Percentiles rank a stretch among this genome's conserved stretches.
Conservation (phyloP, 768 basidiomycete genomes). For the Galerina sulciceps region DNA sequence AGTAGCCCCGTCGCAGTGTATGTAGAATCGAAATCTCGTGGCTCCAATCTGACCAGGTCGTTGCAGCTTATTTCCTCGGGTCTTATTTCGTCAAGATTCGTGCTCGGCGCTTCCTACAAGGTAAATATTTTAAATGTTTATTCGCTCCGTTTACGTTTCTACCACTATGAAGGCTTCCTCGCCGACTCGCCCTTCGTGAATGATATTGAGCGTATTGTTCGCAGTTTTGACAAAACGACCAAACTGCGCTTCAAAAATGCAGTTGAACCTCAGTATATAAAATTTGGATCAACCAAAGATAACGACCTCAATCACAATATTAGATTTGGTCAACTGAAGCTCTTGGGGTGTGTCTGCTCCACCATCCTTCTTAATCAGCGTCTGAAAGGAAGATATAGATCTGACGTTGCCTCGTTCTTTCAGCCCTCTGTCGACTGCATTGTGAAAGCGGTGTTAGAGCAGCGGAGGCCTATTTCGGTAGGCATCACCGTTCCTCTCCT, state of each 20-base stretch:
- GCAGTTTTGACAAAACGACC: conserved; percentile 52
- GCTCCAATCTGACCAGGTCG: too few relatives aligned
- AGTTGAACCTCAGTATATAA: conserved; percentile 47
- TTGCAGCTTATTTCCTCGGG: too few relatives aligned
- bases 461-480: too few relatives aligned
- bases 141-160: neutral
- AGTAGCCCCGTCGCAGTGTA: conserved; percentile 43
- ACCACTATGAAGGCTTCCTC: conserved; percentile 40
- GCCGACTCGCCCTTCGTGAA: conserved; percentile 40
- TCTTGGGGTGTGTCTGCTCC: conserved; percentile 33
- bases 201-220: conserved; percentile 44
- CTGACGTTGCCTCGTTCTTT: conserved; percentile 28
- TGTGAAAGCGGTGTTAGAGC: conserved; percentile 21
- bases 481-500: conserved; percentile 2
- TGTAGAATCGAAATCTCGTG: too few relatives aligned
- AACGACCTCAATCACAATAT: conserved; percentile 43
- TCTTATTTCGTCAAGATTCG: too few relatives aligned
- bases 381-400: conserved; percentile 10
- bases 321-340: conserved; percentile 47
- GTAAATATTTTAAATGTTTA: too few relatives aligned
- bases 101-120: too few relatives aligned
- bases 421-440: conserved; percentile 30
- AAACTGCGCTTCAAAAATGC: conserved; percentile 47
- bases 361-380: neutral
- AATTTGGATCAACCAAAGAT: conserved; percentile 48